phyloP scores from a whole-genome alignment of 768 basidiomycete species.

The Cystofilobasidium ferigula region DNA sequence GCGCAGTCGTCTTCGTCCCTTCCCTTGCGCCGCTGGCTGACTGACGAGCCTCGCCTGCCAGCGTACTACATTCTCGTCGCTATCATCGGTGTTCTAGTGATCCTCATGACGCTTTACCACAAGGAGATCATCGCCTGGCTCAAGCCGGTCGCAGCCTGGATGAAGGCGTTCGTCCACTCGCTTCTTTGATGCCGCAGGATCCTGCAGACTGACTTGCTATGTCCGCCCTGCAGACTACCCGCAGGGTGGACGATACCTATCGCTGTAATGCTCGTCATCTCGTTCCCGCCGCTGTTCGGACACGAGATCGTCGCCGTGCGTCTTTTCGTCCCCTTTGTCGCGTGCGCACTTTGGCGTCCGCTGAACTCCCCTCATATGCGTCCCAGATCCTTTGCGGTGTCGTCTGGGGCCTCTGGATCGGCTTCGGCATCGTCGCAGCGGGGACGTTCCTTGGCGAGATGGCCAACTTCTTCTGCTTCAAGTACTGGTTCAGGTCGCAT shows the following conservation, averaged over 20 bases:
- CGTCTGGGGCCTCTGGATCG: conserved; percentile 78
- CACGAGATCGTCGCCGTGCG: conserved; percentile 49
- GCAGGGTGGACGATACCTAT: conserved; percentile 10
- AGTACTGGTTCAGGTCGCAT: conserved; percentile 57
- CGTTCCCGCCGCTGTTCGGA: conserved; percentile 58
- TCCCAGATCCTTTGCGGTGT: conserved; percentile 47
- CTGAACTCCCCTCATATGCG: neutral
- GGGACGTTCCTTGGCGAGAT: conserved; percentile 81
- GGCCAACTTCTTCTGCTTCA: conserved; percentile 54
- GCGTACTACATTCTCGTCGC: neutral
- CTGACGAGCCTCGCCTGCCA: neutral
- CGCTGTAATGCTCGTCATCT: conserved; percentile 11
- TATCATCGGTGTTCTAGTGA: conserved; percentile 38
- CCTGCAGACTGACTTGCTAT: neutral
- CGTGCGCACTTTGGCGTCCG: no score
- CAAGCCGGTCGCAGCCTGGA: conserved; percentile 53
- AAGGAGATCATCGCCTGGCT: conserved; percentile 61
- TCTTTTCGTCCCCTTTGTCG: neutral
- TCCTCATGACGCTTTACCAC: conserved; percentile 54
- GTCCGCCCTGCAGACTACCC: neutral
- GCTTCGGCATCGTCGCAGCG: conserved; percentile 73
- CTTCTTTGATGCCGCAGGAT: no score
- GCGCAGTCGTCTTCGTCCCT: no score
- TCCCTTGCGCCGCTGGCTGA: neutral
- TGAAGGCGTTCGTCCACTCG: conserved; percentile 42